Evolutionary conservation across 106 monocot species (phyloP), one percentile per base, ranked within the genome.

Genomic region (Allium fistulosum): DNA sequence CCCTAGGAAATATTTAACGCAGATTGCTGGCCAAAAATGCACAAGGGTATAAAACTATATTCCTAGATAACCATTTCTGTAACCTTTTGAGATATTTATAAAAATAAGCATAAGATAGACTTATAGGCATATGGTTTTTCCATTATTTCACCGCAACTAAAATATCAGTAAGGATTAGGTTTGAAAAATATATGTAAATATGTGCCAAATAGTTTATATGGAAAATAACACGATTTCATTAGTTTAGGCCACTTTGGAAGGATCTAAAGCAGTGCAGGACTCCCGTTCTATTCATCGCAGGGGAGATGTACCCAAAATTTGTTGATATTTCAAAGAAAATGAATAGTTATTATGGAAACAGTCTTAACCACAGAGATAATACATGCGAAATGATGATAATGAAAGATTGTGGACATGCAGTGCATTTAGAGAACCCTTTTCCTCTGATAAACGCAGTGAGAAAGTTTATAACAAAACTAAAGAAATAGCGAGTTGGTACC

Each of bases 401-500:
- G 49, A 83, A 81, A 64, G 73, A 82, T 12, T 75, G 81, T 59
- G 96, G 96, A 28, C 91, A 96, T 79, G 88, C 88, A 5, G 91
- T 88, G 46, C 96, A 96, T 68, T 68, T 92, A 63, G 92, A 96
- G 81, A 86, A 92, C 69, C 92, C 96, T 73, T 83, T 96, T 15
- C 71, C 82, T 11, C 70, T 96, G 49, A 73, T 96, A 49, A 79
- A 84, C 66, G 78, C 82, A 22, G 58, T 96, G 48, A 84, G 96
- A 45, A 96, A 82, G 56, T 96, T 96, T 72, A 45, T 93, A 11
- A 68, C 46, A 49, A 72, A 62, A 37, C 10, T 83, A 48, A 22
- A 73, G 16, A 6, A 55, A 17, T 11, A 47, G 45, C 46, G 58
- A 72, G 4, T 18, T 11, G 65, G 3, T 50, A 18, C 11, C 22